phyloP scores from a whole-genome alignment of 1,139 yeast species.

The Pichia sp. region DNA sequence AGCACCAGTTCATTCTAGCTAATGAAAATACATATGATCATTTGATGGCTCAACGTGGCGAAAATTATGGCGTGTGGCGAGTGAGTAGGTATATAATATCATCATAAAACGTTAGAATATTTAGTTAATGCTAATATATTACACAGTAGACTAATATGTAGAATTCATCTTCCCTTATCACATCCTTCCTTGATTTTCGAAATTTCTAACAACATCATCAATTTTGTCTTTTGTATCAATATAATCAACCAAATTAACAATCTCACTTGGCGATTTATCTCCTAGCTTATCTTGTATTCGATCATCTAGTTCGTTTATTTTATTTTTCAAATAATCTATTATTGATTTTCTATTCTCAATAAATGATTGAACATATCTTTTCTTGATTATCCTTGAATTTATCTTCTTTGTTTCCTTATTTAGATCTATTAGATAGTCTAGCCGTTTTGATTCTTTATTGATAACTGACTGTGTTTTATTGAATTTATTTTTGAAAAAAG shows the following conservation, averaged over 20 bases:
- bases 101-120: too few relatives aligned
- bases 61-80: too few relatives aligned
- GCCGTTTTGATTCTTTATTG: not conserved
- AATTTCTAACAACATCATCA: not conserved
- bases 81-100: too few relatives aligned
- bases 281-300: not conserved
- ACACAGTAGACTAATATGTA: too few relatives aligned
- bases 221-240: not conserved
- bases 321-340: not conserved
- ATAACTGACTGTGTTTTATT: not conserved
- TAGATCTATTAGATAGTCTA: not conserved
- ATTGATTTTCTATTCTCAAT: slow-evolving; percentile 7
- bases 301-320: slow-evolving; percentile 3
- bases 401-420: not conserved
- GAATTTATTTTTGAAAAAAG: not conserved
- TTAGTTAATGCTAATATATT: too few relatives aligned
- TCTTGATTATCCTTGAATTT: slow-evolving; percentile 1
- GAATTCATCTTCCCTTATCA: not conserved
- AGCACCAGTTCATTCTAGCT: too few relatives aligned
- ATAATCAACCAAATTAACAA: slow-evolving; percentile 3
- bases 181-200: not conserved
- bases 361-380: slow-evolving; percentile 1
- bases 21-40: too few relatives aligned
- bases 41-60: not conserved
- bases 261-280: not conserved